Conservation (phyloP, 495 filamentous ascomycete species). For the Symbiotaphrina buchneri region DNA sequence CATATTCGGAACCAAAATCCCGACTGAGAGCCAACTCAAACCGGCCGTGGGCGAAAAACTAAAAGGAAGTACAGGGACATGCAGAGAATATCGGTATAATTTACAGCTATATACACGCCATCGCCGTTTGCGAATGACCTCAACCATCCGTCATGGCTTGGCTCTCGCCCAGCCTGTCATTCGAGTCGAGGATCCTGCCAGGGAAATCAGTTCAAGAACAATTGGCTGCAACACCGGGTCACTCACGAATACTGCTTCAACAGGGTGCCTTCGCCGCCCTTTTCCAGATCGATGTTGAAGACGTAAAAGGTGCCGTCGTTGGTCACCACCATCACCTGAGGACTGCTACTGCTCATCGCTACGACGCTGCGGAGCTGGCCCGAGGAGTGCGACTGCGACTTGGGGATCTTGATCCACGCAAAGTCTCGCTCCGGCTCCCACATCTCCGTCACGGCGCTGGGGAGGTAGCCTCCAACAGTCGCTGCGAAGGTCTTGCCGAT, state of each 20-base stretch:
- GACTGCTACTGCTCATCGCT: slow-evolving; percentile 78
- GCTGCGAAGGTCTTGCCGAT: slow-evolving; percentile 80
- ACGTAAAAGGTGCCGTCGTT: slow-evolving; percentile 90
- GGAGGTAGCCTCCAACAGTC: slow-evolving; percentile 75
- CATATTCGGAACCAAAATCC: too few species aligned
- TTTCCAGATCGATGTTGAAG: slow-evolving; percentile 84
- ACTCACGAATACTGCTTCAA: slow-evolving; percentile 55
- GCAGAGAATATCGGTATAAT: too few species aligned
- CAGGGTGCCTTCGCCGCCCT: slow-evolving; percentile 80
- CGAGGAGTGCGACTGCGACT: slow-evolving; percentile 13
- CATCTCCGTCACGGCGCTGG: slow-evolving; percentile 82
- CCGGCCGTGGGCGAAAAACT: too few species aligned
- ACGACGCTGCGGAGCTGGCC: slow-evolving; percentile 61
- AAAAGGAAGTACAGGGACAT: too few species aligned
- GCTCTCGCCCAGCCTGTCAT: slow-evolving; percentile 8
- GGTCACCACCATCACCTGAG: slow-evolving; percentile 95
- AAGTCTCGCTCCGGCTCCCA: slow-evolving; percentile 94
- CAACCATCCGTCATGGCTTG: slow-evolving; percentile 5
- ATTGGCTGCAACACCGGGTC: too few species aligned
- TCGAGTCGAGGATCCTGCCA: slow-evolving; percentile 9
- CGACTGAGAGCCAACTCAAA: too few species aligned
- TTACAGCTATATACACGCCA: too few species aligned
- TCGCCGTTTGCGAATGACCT: too few species aligned
- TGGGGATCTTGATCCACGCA: slow-evolving; percentile 87
- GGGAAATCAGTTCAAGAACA: not conserved